Conservation (phyloP, 2,329 filamentous ascomycete genomes). For the Mariannaea sp. region DNA sequence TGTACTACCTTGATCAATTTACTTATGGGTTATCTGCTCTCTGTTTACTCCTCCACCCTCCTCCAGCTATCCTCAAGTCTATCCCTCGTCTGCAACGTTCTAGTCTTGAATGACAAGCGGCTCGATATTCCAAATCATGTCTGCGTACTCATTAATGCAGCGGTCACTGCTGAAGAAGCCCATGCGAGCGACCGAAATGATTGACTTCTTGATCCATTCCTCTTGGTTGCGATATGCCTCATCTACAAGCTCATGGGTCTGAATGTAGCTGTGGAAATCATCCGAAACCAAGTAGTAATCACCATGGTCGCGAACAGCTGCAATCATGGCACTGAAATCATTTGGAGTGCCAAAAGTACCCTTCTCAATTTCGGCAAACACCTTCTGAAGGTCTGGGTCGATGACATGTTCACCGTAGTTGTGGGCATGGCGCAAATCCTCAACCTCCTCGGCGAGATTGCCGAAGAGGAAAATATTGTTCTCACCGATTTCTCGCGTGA, state of each 20-base stretch:
- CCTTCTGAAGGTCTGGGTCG: conserved; percentile 75
- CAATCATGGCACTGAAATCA: conserved; percentile 81
- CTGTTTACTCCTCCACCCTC: conserved; percentile 4
- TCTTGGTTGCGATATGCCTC: conserved; percentile 91
- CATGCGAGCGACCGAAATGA: conserved; percentile 88
- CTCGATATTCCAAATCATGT: conserved; percentile 96
- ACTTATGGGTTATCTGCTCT: conserved; percentile 12
- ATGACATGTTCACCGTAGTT: conserved; percentile 80
- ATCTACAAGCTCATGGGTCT: conserved; percentile 90
- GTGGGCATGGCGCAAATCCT: conserved; percentile 90
- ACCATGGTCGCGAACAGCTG: conserved; percentile 86
- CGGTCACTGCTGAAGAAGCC: conserved; percentile 96
- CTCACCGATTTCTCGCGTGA: conserved; percentile 94
- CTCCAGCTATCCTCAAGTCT: conserved; percentile 17
- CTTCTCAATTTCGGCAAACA: conserved; percentile 81
- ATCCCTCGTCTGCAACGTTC: conserved; percentile 19
- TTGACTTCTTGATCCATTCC: conserved; percentile 89
- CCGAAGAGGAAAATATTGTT: conserved; percentile 99
- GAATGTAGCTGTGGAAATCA: conserved; percentile 93
- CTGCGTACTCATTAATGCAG: conserved; percentile 96
- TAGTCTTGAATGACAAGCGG: conserved; percentile 62
- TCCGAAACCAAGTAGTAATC: conserved; percentile 98
- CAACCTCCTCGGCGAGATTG: conserved; percentile 93
- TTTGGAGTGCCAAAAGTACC: conserved; percentile 80
- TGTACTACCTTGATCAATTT: conserved; percentile 27